Conservation (phyloP, 75 land plant genomes). For the Picea sitchensis region DNA sequence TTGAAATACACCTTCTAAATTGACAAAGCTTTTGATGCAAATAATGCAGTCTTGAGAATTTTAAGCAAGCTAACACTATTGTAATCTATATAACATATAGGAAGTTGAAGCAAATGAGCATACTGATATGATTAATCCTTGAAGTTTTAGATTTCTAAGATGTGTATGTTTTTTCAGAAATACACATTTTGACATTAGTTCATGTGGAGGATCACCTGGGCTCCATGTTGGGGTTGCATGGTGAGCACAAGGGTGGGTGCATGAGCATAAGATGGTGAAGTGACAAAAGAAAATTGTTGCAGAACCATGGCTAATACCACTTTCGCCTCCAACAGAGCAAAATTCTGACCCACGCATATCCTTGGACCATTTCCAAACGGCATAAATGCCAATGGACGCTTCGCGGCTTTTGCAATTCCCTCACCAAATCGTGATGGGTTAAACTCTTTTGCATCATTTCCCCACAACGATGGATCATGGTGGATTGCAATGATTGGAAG, state of each 20-base stretch:
- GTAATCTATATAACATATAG: too few relatives aligned
- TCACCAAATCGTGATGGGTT: slow-evolving; percentile 47
- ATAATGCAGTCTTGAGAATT: too few relatives aligned
- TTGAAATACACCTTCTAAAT: too few relatives aligned
- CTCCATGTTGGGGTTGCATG: slow-evolving; percentile 27
- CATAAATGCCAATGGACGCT: neutral
- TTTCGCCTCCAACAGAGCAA: slow-evolving; percentile 46
- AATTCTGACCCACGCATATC: slow-evolving; percentile 41
- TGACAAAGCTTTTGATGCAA: too few relatives aligned
- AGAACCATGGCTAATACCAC: slow-evolving; percentile 31
- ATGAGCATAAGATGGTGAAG: slow-evolving; percentile 49
- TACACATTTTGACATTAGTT: neutral
- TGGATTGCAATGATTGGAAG: slow-evolving; percentile 45
- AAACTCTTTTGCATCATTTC: slow-evolving; percentile 53
- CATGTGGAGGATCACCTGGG: slow-evolving; percentile 19
- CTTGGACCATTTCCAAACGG: slow-evolving; percentile 50
- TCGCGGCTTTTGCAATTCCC: neutral
- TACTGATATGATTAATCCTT: too few relatives aligned
- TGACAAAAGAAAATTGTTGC: slow-evolving; percentile 28
- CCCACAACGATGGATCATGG: slow-evolving; percentile 52
- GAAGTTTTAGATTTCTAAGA: too few relatives aligned
- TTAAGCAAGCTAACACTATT: too few relatives aligned
- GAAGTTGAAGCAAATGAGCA: too few relatives aligned
- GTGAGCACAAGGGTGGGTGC: slow-evolving; percentile 28
- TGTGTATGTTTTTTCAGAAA: too few relatives aligned